Conservation (phyloP, 192 early-diverging fungal species). For the Paraglomus occultum region DNA sequence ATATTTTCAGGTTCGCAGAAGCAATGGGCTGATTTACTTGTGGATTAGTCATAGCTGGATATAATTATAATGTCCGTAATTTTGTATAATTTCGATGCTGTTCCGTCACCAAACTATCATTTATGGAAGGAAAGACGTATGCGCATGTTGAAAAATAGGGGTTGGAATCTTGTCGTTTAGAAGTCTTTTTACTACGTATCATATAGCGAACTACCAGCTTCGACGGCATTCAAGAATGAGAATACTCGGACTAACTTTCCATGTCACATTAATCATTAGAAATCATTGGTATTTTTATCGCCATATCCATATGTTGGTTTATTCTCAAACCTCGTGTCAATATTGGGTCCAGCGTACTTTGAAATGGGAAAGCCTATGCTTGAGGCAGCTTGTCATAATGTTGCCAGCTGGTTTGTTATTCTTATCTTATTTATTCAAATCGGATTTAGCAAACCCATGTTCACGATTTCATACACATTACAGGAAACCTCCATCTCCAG, state of each 20-base stretch:
- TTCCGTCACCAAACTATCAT: conserved; percentile 15
- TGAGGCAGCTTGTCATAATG: conserved; percentile 77
- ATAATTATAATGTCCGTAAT: too few species aligned
- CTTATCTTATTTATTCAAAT: conserved; percentile 17
- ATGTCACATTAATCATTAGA: conserved; percentile 40
- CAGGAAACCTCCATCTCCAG: conserved; percentile 51
- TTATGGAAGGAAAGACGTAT: background rate
- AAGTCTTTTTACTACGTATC: background rate
- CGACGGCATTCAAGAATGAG: too few species aligned
- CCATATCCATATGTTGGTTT: conserved; percentile 89
- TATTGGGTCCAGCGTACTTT: conserved; percentile 82
- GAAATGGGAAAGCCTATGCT: conserved; percentile 72
- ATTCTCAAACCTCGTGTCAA: conserved; percentile 69
- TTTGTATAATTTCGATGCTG: background rate
- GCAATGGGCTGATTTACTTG: background rate
- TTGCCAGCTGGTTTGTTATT: conserved; percentile 63
- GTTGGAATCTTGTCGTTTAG: conserved; percentile 6
- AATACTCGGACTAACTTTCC: too few species aligned
- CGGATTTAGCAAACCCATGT: conserved; percentile 14
- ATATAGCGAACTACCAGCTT: too few species aligned
- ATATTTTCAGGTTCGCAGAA: conserved; percentile 72
- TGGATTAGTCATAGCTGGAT: background rate
- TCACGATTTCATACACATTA: conserved; percentile 1
- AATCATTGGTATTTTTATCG: conserved; percentile 83
- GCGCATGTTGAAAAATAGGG: too few species aligned